phyloP scores from a whole-genome alignment of 2,329 filamentous ascomycete genomes.

The Neonectria coccinea region DNA sequence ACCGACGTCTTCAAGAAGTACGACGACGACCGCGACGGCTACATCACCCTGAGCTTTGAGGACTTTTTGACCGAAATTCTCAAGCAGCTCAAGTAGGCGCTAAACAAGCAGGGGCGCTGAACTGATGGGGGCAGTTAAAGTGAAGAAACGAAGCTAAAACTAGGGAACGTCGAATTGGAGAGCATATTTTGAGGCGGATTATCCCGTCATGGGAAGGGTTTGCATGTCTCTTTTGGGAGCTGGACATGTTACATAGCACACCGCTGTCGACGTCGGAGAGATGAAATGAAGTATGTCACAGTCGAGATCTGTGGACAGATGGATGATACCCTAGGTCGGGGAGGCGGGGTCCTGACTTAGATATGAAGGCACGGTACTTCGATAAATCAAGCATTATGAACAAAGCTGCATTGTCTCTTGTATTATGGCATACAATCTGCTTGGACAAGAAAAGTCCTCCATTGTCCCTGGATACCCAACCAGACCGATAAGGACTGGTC shows the following conservation, averaged over 20 bases:
- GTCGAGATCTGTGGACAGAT: slow-evolving; percentile 29
- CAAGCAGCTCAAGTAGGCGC: slow-evolving; percentile 67
- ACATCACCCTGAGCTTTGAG: slow-evolving; percentile 85
- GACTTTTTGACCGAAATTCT: slow-evolving; percentile 80
- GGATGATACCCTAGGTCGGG: slow-evolving; percentile 48
- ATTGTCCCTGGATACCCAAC: background rate
- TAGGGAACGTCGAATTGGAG: slow-evolving; percentile 6
- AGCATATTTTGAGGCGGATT: background rate
- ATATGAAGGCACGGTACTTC: slow-evolving; percentile 15
- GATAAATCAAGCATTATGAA: slow-evolving; percentile 12
- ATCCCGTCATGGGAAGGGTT: slow-evolving; percentile 1
- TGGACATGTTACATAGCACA: slow-evolving; percentile 13
- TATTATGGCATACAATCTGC: background rate
- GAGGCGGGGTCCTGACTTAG: slow-evolving; percentile 41
- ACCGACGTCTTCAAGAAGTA: slow-evolving; percentile 99
- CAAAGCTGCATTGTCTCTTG: background rate
- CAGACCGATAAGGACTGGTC: background rate
- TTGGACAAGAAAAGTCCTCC: background rate
- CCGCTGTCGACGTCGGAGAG: slow-evolving; percentile 1
- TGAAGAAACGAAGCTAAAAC: slow-evolving; percentile 19
- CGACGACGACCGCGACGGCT: slow-evolving; percentile 95
- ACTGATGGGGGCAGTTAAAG: background rate
- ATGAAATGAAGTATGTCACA: slow-evolving; percentile 19
- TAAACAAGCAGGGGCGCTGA: background rate
- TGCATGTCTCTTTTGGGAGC: slow-evolving; percentile 7